Conservation (phyloP, 1,284 basidiomycete species). For the Neotropicomus parvogracilis region DNA sequence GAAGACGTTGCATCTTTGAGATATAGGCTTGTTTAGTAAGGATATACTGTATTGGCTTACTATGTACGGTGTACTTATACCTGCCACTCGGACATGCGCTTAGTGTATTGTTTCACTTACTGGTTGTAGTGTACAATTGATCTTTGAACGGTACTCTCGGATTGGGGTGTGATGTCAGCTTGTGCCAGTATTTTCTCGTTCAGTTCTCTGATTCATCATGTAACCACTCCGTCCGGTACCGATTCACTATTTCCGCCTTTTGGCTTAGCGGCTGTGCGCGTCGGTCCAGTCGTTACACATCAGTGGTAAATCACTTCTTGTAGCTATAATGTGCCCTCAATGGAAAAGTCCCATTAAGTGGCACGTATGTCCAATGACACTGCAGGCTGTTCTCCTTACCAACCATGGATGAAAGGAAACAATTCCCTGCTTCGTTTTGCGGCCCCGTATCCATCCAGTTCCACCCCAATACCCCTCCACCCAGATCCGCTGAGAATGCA, state of each 20-base stretch:
- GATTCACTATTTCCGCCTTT: too few species aligned
- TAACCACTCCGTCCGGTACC: too few species aligned
- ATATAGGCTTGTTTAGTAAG: not conserved
- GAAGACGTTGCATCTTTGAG: constrained; percentile 25
- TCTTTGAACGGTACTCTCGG: too few species aligned
- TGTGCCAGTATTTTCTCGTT: too few species aligned
- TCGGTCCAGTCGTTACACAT: too few species aligned
- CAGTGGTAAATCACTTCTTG: too few species aligned
- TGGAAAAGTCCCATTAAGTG: not conserved
- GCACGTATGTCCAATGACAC: constrained; percentile 15
- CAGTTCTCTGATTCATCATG: too few species aligned
- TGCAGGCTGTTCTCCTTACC: constrained; percentile 10
- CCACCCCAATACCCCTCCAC: constrained; percentile 25
- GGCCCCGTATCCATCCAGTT: constrained; percentile 21
- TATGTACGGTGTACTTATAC: constrained; percentile 7
- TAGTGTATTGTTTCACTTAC: not conserved
- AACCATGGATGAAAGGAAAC: constrained; percentile 15
- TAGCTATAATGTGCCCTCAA: too few species aligned
- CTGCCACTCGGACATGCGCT: not conserved
- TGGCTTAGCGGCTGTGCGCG: too few species aligned
- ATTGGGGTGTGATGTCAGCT: too few species aligned
- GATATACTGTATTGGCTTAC: constrained; percentile 15
- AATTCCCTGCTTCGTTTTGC: constrained; percentile 10
- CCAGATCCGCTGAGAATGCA: constrained; percentile 6
- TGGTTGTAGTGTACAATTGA: not conserved